A percentile compares a stretch with the other conserved stretches of the same genome.
phyloP scores from a whole-genome alignment of 768 basidiomycete species.

The Mycena belliarum region DNA sequence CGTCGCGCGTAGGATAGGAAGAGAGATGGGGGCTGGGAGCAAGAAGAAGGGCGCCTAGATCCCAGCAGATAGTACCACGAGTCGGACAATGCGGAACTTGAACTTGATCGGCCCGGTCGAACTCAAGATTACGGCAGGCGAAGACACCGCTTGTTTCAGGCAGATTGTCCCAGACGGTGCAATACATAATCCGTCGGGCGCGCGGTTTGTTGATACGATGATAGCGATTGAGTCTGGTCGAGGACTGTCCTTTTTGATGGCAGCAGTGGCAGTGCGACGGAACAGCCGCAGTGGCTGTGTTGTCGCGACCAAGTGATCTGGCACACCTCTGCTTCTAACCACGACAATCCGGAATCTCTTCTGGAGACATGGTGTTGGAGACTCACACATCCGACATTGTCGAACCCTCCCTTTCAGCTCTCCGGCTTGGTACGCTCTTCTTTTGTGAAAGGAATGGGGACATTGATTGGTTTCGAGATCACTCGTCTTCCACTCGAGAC shows the following conservation, averaged over 20 bases:
- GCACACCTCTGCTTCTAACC: background rate
- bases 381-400: background rate
- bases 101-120: conserved; percentile 4
- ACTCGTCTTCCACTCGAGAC: background rate
- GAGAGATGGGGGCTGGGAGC: background rate
- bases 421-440: background rate
- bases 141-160: background rate
- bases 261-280: background rate
- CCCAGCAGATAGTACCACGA: background rate
- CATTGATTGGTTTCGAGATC: background rate
- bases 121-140: conserved; percentile 4
- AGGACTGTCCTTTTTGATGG: no score
- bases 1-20: background rate
- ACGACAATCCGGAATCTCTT: background rate
- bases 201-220: no score
- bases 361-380: background rate
- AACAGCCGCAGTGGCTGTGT: background rate
- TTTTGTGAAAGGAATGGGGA: background rate
- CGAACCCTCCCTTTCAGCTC: background rate
- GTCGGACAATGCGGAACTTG: conserved; percentile 8
- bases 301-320: background rate
- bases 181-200: no score
- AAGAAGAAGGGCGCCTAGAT: background rate
- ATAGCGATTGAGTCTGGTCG: no score
- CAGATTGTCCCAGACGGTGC: no score